These are phyloP conservation scores for Globisporangium irregulare DNA, from an alignment of 352 stramenopile genomes.

Conservation along the genomic window DNA sequence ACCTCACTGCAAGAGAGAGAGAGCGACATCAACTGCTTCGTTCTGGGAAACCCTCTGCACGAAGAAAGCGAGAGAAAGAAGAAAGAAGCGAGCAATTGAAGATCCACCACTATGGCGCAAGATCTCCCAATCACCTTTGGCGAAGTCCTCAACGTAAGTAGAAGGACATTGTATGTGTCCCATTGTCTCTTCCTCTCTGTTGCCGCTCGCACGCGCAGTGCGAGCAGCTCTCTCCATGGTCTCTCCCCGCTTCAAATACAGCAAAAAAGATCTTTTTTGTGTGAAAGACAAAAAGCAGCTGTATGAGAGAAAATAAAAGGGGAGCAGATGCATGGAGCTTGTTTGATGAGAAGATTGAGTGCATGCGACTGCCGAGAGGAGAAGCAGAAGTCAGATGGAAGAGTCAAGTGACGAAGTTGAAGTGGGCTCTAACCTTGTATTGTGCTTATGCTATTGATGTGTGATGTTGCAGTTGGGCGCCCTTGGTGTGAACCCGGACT, in stretches of 20 bases:
- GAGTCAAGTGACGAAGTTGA: background rate
- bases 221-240: slow-evolving; percentile 1
- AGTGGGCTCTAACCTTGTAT: slow-evolving; percentile 13
- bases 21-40: background rate
- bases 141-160: slow-evolving; percentile 89
- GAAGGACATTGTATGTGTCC: background rate
- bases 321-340: background rate
- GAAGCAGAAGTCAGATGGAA: background rate
- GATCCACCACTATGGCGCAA: slow-evolving; percentile 61
- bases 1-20: slow-evolving; percentile 3
- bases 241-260: background rate
- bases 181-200: background rate
- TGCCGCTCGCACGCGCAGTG: background rate
- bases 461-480: slow-evolving; percentile 59
- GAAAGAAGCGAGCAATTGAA: slow-evolving; percentile 12
- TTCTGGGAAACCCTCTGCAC: slow-evolving; percentile 3
- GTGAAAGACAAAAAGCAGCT: slow-evolving; percentile 10
- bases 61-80: slow-evolving; percentile 7
- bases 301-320: slow-evolving; percentile 11
- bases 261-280: slow-evolving; percentile 10
- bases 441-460: background rate
- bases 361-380: background rate
- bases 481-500: slow-evolving; percentile 87
- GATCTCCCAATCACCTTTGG: slow-evolving; percentile 89
- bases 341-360: background rate